phyloP scores from a whole-genome alignment of 2,329 filamentous ascomycete genomes.

The Cadophora sp. region DNA sequence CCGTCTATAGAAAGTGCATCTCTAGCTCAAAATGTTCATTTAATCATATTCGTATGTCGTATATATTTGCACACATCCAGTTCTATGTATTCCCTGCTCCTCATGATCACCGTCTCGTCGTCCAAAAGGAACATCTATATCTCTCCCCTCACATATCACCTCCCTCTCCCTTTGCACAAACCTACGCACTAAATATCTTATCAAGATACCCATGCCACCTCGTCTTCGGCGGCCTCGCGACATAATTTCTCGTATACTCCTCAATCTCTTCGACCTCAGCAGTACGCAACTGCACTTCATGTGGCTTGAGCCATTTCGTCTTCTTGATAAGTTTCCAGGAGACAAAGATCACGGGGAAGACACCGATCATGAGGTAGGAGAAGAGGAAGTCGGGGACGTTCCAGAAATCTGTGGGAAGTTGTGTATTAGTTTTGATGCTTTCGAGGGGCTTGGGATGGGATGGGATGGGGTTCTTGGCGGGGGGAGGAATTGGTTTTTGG shows the following conservation, averaged over 20 bases:
- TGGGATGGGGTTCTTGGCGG: not conserved
- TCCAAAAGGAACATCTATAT: too few species aligned
- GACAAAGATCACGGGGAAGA: constrained; percentile 65
- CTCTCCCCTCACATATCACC: not conserved
- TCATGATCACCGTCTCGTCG: too few species aligned
- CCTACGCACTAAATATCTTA: constrained; percentile 31
- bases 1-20: not conserved
- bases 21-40: too few species aligned
- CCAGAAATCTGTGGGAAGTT: constrained; percentile 49
- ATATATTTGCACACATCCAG: not conserved
- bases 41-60: not conserved
- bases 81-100: not conserved
- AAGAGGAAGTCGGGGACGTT: constrained; percentile 66
- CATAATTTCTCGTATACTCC: constrained; percentile 62
- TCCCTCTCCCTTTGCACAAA: not conserved
- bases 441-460: too few species aligned
- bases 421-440: not conserved
- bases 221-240: constrained; percentile 42
- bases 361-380: constrained; percentile 62
- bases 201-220: constrained; percentile 37
- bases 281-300: constrained; percentile 59
- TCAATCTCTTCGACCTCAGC: constrained; percentile 66
- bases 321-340: constrained; percentile 66
- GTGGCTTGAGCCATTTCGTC: constrained; percentile 57
- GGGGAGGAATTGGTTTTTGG: too few species aligned